Base-by-base conservation (phyloP, 208 protist species). In the Trypanosoma melophagium region DNA sequence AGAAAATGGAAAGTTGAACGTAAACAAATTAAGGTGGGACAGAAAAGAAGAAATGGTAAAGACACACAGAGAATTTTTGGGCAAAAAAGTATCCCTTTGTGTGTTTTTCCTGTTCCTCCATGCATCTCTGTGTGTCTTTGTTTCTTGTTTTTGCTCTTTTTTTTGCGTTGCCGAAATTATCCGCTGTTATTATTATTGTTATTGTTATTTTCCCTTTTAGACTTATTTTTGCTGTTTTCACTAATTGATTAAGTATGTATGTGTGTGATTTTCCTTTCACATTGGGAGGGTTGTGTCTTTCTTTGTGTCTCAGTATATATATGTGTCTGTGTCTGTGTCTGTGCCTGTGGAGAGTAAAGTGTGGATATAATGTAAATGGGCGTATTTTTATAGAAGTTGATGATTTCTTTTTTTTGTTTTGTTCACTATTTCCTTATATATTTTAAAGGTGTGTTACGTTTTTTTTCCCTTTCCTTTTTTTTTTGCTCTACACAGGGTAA, bases 401-500 rank as follows among this genome's bases (percentile, higher is more conserved):
- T 35, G 28, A 1, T 35, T 35, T 35, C 5, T 35, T 35, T 1
- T 35, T 35, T 35, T 1, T 35, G 1, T 1, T 35, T 35, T 35
- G 28, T 35, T 35, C 28, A 35, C 28, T 35, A 1, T 35, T 35
- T 35, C 28, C 28, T 35, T 35, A 35, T 35, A 35, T n/a, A 5
- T 35, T 7, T 68, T 45, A 31, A 66, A 28, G n/a, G 28, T 28
- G 7, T 12, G 13, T 47, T 31, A 49, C 0, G 13, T 41, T 25
- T 66, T 42, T 66, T 44, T 55, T 42, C 47, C 35, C 60, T 68
- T 47, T 25, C 49, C 13, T 51, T 44, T 28, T 2, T 35, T 16
- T 41, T 60, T 58, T 31, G 58, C 50, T 52, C 16, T 47, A 35
- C 24, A 5, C 9, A 60, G 2, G 19, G 21, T 19, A 69, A 38